Evolutionary conservation across 2,329 filamentous ascomycete genomes (phyloP).

Genomic region (Westerdykella sp.): DNA sequence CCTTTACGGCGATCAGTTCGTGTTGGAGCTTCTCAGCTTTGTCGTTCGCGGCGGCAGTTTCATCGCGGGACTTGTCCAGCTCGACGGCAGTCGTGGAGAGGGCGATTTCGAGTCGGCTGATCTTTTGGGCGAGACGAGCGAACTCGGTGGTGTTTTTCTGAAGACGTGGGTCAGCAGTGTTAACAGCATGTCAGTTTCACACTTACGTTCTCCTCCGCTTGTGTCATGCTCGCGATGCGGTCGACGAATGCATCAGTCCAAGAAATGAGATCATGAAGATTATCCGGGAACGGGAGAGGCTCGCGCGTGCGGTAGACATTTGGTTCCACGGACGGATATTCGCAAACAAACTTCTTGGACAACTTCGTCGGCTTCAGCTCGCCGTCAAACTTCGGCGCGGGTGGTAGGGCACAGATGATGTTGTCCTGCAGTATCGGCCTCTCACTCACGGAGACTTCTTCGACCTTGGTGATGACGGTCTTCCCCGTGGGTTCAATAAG

Average conservation of each 20-base stretch:
- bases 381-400: not conserved
- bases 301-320: constrained; percentile 2
- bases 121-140: not conserved
- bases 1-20: not conserved
- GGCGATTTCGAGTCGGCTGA: not conserved
- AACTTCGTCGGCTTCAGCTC: not conserved
- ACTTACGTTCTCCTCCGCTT: not conserved
- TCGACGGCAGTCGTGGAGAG: not conserved
- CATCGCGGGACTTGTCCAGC: not conserved
- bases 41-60: not conserved
- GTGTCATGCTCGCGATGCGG: constrained; percentile 4
- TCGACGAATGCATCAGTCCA: constrained; percentile 8
- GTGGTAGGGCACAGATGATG: not conserved
- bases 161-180: not conserved
- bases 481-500: not conserved
- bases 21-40: not conserved
- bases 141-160: not conserved
- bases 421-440: not conserved
- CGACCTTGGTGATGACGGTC: not conserved
- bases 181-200: too few species aligned
- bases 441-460: not conserved
- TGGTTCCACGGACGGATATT: constrained; percentile 3
- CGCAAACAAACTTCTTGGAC: constrained; percentile 6
- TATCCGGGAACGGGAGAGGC: constrained; percentile 4
- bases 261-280: constrained; percentile 3